Conservation (phyloP, 371 early-diverging fungal genomes). For the Syncephalastrum sp. region DNA sequence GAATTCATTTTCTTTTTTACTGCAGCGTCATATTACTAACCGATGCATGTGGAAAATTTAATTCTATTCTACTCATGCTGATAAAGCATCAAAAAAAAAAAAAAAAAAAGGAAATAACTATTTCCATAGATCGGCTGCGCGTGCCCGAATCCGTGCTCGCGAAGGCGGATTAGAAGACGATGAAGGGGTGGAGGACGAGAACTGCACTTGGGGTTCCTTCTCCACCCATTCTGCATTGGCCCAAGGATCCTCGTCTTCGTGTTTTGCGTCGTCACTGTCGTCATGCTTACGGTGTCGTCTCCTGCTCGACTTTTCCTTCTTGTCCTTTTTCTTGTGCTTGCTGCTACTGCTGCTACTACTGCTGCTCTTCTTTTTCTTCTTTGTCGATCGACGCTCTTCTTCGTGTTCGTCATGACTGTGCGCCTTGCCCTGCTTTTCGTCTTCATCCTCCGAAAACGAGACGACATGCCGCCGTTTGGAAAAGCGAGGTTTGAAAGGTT, state of each 20-base stretch:
- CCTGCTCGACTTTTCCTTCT: constrained; percentile 15
- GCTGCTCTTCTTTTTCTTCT: constrained; percentile 20
- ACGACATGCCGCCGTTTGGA: constrained; percentile 26
- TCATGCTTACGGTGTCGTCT: constrained; percentile 9
- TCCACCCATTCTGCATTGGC: constrained; percentile 19
- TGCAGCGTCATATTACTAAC: no score
- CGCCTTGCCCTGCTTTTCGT: constrained; percentile 21
- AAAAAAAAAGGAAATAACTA: no score
- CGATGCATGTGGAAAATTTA: no score
- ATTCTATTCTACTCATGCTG: no score
- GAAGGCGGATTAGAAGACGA: no score
- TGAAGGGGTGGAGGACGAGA: background rate
- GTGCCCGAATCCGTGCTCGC: background rate
- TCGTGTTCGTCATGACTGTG: constrained; percentile 12
- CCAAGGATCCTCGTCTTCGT: constrained; percentile 2
- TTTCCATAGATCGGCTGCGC: constrained; percentile 5
- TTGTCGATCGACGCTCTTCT: constrained; percentile 18
- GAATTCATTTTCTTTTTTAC: no score
- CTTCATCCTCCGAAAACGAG: constrained; percentile 33
- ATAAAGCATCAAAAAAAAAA: no score
- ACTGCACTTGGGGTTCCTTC: constrained; percentile 12
- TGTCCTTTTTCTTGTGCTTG: constrained; percentile 17
- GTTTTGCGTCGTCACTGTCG: constrained; percentile 5
- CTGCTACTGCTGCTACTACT: constrained; percentile 6
- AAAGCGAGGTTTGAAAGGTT: constrained; percentile 34